Evolutionary conservation across 2,329 filamentous ascomycete genomes (phyloP), one percentile per base, ranked within the genome.

Genomic region (Scedosporium boydii): DNA sequence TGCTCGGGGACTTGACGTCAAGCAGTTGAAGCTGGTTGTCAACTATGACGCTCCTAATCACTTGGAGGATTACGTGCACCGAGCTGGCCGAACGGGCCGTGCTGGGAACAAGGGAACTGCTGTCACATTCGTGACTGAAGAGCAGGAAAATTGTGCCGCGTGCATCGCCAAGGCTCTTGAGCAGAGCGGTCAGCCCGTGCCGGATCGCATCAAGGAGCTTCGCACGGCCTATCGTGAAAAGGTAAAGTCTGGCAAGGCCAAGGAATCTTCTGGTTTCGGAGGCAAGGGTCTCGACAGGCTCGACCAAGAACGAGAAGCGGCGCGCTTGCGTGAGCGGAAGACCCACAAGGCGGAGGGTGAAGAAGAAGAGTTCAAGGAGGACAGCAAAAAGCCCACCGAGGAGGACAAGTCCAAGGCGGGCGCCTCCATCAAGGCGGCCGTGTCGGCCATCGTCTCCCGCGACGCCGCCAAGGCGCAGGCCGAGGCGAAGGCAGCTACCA

Each of bases 41-140:
- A 98, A 98, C 75, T 97, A 91, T 72, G 93, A 97, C 71, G 90
- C 89, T 0, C 93, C 93, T 0, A 96, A 96, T 69, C 93, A 98
- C 76, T 76, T 96, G 65, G 95, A 99, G 75, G 95, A 98, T 71
- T 98, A 98, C 70, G 93, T 98, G 48, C 95, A 97, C 73, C 88
- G 95, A 66, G 91, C 90, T 62, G 95, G 95, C 58, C 90, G 95
- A 69, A 98, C 95, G 6, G 95, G 95, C 10, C 88, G 95, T 71
- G 95, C 95, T 56, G 95, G 95, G 48, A 96, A 97, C 70, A 96
- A 87, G 23, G 95, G 95, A 66, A 96, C 92, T 46, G 95, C 95
- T 0, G 90, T 99, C 59, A 99, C 95, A 0, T 96, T 98, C 71
- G 80, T 99, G 63, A 96, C 91, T 0, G 88, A 91, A 51, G 90